A percentile compares a stretch with the other conserved stretches of the same genome.
Evolutionary conservation across 352 stramenopile genomes (phyloP).

Genomic region (Peronosclerospora sorghi): DNA sequence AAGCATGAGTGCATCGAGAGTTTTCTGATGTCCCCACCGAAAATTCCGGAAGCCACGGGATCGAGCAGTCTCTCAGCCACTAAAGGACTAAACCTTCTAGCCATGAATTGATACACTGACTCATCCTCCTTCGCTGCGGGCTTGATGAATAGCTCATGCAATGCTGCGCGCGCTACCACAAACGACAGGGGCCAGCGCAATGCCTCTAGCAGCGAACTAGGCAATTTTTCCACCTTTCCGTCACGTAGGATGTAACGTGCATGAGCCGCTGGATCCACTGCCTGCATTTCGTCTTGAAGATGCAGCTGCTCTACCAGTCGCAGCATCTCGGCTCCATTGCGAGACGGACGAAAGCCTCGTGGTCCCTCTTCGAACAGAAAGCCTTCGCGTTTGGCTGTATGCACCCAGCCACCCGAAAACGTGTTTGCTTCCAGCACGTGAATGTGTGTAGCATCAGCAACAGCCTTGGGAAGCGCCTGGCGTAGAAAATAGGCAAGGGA

Average conservation of each 20-base stretch:
- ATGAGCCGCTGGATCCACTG: slow-evolving; percentile 46
- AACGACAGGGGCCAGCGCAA: slow-evolving; percentile 52
- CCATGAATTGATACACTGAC: slow-evolving; percentile 72
- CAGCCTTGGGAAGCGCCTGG: slow-evolving; percentile 26
- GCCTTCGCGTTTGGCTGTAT: slow-evolving; percentile 35
- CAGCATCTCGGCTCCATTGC: slow-evolving; percentile 79
- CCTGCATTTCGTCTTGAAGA: slow-evolving; percentile 52
- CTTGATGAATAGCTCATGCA: slow-evolving; percentile 54
- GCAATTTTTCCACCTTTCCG: slow-evolving; percentile 69
- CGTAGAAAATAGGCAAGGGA: slow-evolving; percentile 70
- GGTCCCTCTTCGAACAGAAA: slow-evolving; percentile 81
- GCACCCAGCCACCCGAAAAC: slow-evolving; percentile 55
- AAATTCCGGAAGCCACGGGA: slow-evolving; percentile 77
- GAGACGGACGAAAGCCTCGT: slow-evolving; percentile 72
- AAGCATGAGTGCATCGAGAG: slow-evolving; percentile 80
- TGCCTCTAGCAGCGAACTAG: slow-evolving; percentile 37
- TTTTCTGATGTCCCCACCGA: slow-evolving; percentile 69
- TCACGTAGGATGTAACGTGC: slow-evolving; percentile 68
- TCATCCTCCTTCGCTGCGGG: slow-evolving; percentile 44
- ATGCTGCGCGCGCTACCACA: slow-evolving; percentile 38
- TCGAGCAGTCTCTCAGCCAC: slow-evolving; percentile 75
- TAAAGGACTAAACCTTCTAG: slow-evolving; percentile 61
- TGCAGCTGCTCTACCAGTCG: slow-evolving; percentile 68
- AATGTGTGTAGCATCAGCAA: slow-evolving; percentile 29
- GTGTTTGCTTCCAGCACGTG: slow-evolving; percentile 57